Base-by-base conservation (phyloP, 192 early-diverging fungal genomes). In the Entophlyctis helioformis region DNA sequence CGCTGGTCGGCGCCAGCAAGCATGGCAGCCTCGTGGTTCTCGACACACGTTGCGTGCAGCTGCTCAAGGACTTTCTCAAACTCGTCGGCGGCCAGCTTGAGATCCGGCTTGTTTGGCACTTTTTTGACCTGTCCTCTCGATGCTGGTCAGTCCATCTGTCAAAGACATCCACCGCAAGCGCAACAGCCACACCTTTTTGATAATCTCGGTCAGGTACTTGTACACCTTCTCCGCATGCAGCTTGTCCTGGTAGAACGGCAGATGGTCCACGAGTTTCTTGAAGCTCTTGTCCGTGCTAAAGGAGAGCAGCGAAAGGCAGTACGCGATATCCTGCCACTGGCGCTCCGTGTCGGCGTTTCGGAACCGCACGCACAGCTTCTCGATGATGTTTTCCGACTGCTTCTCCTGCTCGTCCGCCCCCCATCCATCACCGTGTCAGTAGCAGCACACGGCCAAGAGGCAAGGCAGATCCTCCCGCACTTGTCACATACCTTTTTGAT, bases 341-440 rank as follows among this genome's bases (percentile, higher is more conserved):
- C 90, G 68, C 44, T 58, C 71, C 3, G 84, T 81, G 12, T 78
- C 71, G 3, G 87, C 71, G 54, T 81, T 87, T 52, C 82, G 76
- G 67, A 97, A 96, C 24, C 96, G 78, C 44, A 86, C 72, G 66
- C 94, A 99, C 22, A 99, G 72, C 64, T 99, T 97, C 36, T 97
- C 94, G 9, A 89, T 80, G 32, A 99, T 81, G 51, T 86, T 91
- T 46, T 97, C 96, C 18, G 83, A 81, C 62, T 96, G 92, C 38
- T 85, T 80, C 43, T 95, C 96, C 82, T 93, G 63, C 32, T 60
- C 10, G 35, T 16, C 11, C 4, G 19, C 19, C 10, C 13, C 10
- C 10, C 10, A 43, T 8, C 22, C 22, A 43, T 28, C 42, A 28
- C 19, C 4, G 15, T 15, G 42, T 3, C 27, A 19, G 18, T 12